Evolutionary conservation across 202 grass and related monocot genomes (phyloP), one percentile per base, ranked within the genome.

Genomic region (Cymbopogon flexuosus): DNA sequence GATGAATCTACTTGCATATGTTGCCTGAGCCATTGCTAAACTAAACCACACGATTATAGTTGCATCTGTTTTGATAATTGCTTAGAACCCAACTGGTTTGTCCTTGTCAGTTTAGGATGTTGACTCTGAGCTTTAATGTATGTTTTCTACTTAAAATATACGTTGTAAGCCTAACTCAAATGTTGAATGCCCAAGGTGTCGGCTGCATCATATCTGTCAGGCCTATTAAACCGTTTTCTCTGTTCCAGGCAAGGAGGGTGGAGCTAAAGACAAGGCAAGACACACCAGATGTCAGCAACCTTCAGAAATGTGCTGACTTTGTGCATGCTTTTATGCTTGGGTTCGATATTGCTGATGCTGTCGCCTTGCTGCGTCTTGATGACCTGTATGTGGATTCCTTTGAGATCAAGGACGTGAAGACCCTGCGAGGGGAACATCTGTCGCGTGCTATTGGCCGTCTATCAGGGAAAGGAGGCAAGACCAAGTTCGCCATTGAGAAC

Each of bases 381-480:
- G 94, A 97, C 72, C 74, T 97, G 0, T 93, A 97, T 22, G 91
- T 93, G 22, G 94, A 97, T 68, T 92, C 91, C 33, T 97, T 97
- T 35, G 94, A 97, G 88, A 93, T 97, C 64, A 97, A 97, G 85
- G 94, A 97, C 6, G 94, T 97, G 70, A 97, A 97, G 82, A 97
- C 94, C 10, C 87, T 97, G 23, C 78, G 91, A 56, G 94, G 93
- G 2, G 94, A 97, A 75, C 94, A 97, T 65, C 87, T 93, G 51
- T 97, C 94, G 1, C 79, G 94, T 2, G 91, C 94, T 35, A 97
- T 97, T 34, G 94, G 94, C 6, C 83, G 94, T 5, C 56, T 97
- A 4, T 97, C 94, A 24, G 94, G 94, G 49, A 93, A 93, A 83
- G 94, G 89, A 40, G 94, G 93, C 65, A 97, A 97, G 64, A 97